phyloP scores from a whole-genome alignment of 352 stramenopile species.

The Globisporangium spiculum region DNA sequence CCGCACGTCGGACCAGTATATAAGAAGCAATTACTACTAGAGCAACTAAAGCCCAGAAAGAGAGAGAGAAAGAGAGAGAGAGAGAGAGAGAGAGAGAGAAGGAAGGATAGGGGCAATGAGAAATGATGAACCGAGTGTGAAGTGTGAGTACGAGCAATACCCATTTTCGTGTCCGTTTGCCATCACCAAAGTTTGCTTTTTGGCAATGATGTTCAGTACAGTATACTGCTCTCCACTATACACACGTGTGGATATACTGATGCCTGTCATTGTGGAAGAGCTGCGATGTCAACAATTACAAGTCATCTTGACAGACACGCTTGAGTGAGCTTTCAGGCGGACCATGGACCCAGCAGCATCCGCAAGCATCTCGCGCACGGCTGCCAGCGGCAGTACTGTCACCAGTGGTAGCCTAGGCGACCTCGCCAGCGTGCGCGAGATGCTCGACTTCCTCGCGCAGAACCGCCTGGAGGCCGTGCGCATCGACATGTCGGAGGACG shows the following conservation, averaged over 20 bases:
- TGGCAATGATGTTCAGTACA: neutral
- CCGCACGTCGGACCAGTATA: slow-evolving; percentile 84
- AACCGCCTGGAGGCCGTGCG: slow-evolving; percentile 6
- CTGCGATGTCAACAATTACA: too few species aligned
- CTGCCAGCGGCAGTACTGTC: neutral
- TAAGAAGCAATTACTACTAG: slow-evolving; percentile 85
- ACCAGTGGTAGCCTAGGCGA: neutral
- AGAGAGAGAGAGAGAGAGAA: too few species aligned
- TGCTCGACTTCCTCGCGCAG: slow-evolving; percentile 16
- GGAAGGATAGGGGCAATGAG: neutral
- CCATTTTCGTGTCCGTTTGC: neutral
- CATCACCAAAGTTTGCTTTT: neutral
- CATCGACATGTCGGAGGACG: slow-evolving; percentile 8
- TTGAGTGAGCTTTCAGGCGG: too few species aligned
- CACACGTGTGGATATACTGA: neutral
- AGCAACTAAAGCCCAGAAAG: slow-evolving; percentile 10
- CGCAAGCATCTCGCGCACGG: too few species aligned
- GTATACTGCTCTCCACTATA: too few species aligned
- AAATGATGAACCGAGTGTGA: neutral
- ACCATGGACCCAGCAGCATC: neutral
- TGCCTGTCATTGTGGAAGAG: neutral
- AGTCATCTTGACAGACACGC: too few species aligned
- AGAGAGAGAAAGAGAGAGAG: slow-evolving; percentile 3
- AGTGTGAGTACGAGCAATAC: neutral
- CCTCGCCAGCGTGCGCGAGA: slow-evolving; percentile 9